Evolutionary conservation across 2,329 filamentous ascomycete species (phyloP), one percentile per base, ranked within the genome.

Genomic region (Aspergillus fumigatus): DNA sequence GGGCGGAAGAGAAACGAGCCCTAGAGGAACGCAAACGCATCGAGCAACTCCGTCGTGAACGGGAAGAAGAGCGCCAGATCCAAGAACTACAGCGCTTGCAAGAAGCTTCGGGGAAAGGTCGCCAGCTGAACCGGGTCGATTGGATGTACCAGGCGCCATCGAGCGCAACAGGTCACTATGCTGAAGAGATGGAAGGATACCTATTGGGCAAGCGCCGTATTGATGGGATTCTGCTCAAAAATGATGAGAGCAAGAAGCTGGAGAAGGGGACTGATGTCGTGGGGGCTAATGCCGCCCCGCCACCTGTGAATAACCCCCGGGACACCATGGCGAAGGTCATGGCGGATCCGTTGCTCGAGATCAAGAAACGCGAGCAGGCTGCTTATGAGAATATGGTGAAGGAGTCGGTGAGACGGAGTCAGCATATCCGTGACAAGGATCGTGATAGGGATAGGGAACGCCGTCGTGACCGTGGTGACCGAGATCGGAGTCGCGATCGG

Each of bases 91-190:
- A 97, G 73, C 85, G 87, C 52, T 83, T 97, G 63, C 90, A 97
- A 55, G 94, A 97, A 75, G 87, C 88, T 2, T 88, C 92, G 0
- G 94, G 94, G 40, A 92, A 92, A 55, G 85, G 84, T 66, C 92
- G 91, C 69, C 83, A 88, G 53, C 78, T 88, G 29, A 88, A 93
- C 66, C 86, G 92, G 38, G 93, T 99, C 26, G 94, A 97, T 68
- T 99, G 94, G 90, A 97, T 99, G 91, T 99, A 99, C 75, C 86
- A 88, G 65, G 93, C 93, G 1, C 92, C 94, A 7, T 89, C 89
- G 45, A 82, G 78, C 55, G 88, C 88, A 51, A 82, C 81, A 55
- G 90, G 90, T 38, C 87, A 90, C 85, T 41, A 85, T 77, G 65
- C 68, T 0, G 93, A 97, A 73, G 94, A 97, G 75, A 92, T 90